phyloP scores from a whole-genome alignment of 179 eudicot genomes.

The Beta macrorhiza region DNA sequence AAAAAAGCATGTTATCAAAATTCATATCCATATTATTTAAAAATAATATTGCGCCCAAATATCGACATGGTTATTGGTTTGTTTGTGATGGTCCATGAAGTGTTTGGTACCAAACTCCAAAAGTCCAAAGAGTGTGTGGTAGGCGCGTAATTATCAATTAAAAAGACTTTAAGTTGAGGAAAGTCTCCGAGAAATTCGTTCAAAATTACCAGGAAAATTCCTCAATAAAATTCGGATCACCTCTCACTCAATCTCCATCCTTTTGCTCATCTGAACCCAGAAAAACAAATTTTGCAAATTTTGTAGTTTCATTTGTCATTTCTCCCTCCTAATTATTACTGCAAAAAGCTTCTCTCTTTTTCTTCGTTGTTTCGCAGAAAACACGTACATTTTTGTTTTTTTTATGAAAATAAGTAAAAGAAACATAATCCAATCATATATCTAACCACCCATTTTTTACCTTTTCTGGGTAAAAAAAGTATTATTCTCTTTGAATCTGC shows the following conservation, averaged over 20 bases:
- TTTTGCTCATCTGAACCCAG: not conserved
- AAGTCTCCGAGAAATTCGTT: slow-evolving; percentile 19
- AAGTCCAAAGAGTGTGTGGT: not conserved
- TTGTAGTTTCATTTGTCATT: not conserved
- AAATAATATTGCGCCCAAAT: not conserved
- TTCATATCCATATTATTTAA: not conserved
- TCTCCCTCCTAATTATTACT: not conserved
- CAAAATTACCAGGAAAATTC: slow-evolving; percentile 1
- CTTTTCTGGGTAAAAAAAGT: not conserved
- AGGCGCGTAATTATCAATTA: not conserved
- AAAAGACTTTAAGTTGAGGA: not conserved
- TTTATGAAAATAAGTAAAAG: too few relatives aligned
- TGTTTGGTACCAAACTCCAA: not conserved
- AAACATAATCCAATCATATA: too few relatives aligned
- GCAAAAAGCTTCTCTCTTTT: not conserved
- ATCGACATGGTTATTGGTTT: not conserved
- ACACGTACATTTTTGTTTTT: too few relatives aligned
- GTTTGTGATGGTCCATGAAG: not conserved
- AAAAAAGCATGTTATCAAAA: too few relatives aligned
- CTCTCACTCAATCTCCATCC: slow-evolving; percentile 11
- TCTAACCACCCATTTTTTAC: not conserved
- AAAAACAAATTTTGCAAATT: not conserved
- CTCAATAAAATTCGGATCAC: slow-evolving; percentile 29
- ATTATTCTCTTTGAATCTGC: not conserved
- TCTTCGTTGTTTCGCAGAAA: not conserved